Conservation (phyloP, 176 grass and related monocot species). For the Carex littledalei region DNA sequence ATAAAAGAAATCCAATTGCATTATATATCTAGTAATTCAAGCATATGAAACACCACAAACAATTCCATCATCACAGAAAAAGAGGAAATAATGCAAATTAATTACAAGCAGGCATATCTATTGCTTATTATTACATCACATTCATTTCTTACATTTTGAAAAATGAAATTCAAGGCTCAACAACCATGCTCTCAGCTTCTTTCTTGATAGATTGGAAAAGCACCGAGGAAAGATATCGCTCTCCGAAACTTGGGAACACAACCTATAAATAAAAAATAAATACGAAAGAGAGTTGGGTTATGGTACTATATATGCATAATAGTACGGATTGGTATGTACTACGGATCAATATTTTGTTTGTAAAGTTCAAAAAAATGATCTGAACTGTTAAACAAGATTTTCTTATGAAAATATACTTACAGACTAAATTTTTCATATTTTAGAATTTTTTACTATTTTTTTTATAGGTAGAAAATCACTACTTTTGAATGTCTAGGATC, state of each 20-base stretch:
- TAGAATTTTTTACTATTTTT: too few species aligned
- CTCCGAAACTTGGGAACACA: constrained; percentile 39
- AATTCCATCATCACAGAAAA: neutral
- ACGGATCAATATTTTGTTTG: neutral
- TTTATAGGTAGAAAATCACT: too few species aligned
- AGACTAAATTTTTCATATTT: too few species aligned
- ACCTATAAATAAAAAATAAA: neutral
- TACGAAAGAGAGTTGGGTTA: too few species aligned
- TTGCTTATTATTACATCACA: neutral
- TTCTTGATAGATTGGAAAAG: constrained; percentile 31
- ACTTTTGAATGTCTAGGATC: too few species aligned
- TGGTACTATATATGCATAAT: too few species aligned
- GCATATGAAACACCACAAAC: neutral
- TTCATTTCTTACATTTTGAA: neutral
- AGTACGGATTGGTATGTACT: too few species aligned
- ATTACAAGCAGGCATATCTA: neutral
- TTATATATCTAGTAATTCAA: too few species aligned
- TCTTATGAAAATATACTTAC: too few species aligned
- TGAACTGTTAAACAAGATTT: too few species aligned
- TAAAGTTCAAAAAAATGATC: too few species aligned
- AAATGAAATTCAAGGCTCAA: constrained; percentile 21
- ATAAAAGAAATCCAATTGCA: neutral
- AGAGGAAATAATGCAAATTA: neutral
- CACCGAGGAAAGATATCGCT: constrained; percentile 32
- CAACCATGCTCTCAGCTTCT: constrained; percentile 29